Evolutionary conservation across 768 basidiomycete species (phyloP).

Genomic region (Mycena haematopus): DNA sequence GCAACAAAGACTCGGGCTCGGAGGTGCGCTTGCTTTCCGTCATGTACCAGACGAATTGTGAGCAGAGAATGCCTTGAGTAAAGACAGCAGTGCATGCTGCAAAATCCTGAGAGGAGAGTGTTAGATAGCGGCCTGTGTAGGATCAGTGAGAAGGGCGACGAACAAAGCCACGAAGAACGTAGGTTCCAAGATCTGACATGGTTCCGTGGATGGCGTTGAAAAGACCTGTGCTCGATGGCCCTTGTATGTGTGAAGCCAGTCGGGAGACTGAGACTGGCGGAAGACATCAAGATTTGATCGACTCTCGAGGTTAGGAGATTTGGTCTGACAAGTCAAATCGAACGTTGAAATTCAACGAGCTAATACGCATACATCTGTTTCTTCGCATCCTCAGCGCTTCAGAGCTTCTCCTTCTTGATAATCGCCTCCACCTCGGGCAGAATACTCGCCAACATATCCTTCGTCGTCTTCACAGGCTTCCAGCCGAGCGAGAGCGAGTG

Average conservation of each 20-base stretch:
- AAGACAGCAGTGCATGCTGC: not conserved
- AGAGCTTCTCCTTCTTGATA: slow-evolving; percentile 1
- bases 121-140: not conserved
- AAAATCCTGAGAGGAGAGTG: not conserved
- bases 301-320: not conserved
- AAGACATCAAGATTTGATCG: too few relatives aligned
- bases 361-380: too few relatives aligned
- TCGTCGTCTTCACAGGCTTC: slow-evolving; percentile 32
- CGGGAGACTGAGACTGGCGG: slow-evolving; percentile 1
- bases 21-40: not conserved
- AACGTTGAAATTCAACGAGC: too few relatives aligned
- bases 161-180: not conserved
- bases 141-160: not conserved
- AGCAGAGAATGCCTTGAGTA: not conserved
- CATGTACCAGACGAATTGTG: not conserved
- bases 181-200: not conserved
- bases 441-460: slow-evolving; percentile 31
- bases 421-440: slow-evolving; percentile 19
- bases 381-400: too few relatives aligned
- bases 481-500: slow-evolving; percentile 35
- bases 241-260: not conserved
- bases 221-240: not conserved
- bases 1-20: not conserved
- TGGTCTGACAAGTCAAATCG: not conserved
- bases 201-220: not conserved